Conservation (phyloP, 179 eudicot species). For the Spinacia oleracea region DNA sequence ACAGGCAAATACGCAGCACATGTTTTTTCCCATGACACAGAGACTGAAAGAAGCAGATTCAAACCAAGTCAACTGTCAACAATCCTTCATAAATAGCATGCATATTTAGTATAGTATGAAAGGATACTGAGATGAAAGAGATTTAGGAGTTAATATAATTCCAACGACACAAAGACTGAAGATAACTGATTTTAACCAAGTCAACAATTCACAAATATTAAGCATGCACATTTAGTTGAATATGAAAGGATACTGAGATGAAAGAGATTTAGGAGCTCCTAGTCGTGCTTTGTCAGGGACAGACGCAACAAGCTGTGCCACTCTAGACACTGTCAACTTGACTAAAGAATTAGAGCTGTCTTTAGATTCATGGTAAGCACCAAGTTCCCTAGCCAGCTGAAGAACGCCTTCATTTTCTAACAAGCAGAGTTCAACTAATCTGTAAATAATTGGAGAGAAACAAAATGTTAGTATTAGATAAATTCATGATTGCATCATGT, state of each 20-base stretch:
- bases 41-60: not conserved
- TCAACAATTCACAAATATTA: not conserved
- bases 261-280: conserved; percentile 65
- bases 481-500: conserved; percentile 6
- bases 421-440: conserved; percentile 72
- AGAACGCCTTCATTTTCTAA: conserved; percentile 66
- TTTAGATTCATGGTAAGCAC: conserved; percentile 35
- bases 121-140: conserved; percentile 96
- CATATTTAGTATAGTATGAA: conserved; percentile 9
- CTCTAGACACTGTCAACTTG: conserved; percentile 44
- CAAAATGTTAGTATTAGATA: not conserved
- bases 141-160: conserved; percentile 44
- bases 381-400: conserved; percentile 61
- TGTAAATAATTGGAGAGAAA: conserved; percentile 28
- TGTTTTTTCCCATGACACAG: not conserved
- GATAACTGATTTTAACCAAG: not conserved
- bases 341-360: conserved; percentile 35
- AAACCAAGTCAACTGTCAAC: not conserved
- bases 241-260: conserved; percentile 83
- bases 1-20: not conserved
- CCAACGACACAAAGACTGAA: not conserved
- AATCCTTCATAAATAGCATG: not conserved
- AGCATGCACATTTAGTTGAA: conserved; percentile 5
- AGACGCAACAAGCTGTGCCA: conserved; percentile 82
- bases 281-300: conserved; percentile 79